Evolutionary conservation across 202 grass and related monocot species (phyloP).

Genomic region (Hordeum pubiflorum): DNA sequence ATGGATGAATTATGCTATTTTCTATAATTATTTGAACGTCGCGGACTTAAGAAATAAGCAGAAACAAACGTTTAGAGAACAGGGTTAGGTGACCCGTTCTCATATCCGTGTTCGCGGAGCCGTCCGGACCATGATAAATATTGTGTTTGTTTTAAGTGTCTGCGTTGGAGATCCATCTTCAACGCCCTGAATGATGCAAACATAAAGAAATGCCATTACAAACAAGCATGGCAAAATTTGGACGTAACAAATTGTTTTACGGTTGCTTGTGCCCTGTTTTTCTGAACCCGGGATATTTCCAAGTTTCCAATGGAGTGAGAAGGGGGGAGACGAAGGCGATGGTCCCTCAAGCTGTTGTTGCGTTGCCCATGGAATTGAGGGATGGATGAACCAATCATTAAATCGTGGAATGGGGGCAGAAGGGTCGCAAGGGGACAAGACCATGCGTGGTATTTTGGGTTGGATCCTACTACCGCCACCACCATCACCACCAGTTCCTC

Average conservation of each 20-base stretch:
- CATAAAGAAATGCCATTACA: background rate
- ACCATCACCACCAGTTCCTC: background rate
- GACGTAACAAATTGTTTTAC: background rate
- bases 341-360: slow-evolving; percentile 41
- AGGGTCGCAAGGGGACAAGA: slow-evolving; percentile 37
- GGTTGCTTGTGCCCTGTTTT: slow-evolving; percentile 18
- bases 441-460: slow-evolving; percentile 50
- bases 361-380: slow-evolving; percentile 35
- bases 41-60: too few relatives aligned
- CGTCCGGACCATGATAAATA: too few relatives aligned
- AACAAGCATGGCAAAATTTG: background rate
- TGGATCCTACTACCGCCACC: background rate
- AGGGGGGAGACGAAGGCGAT: slow-evolving; percentile 21
- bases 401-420: slow-evolving; percentile 22
- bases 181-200: background rate
- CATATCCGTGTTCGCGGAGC: too few relatives aligned
- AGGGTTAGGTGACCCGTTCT: too few relatives aligned
- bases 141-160: too few relatives aligned
- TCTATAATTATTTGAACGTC: too few relatives aligned
- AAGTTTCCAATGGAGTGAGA: background rate
- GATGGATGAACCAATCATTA: slow-evolving; percentile 66
- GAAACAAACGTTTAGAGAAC: too few relatives aligned
- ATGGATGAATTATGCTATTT: too few relatives aligned
- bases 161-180: too few relatives aligned
- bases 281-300: slow-evolving; percentile 1